Evolutionary conservation across 441 rosid genomes (phyloP), one percentile per base, ranked within the genome.

Genomic region (Manihot esculenta): DNA sequence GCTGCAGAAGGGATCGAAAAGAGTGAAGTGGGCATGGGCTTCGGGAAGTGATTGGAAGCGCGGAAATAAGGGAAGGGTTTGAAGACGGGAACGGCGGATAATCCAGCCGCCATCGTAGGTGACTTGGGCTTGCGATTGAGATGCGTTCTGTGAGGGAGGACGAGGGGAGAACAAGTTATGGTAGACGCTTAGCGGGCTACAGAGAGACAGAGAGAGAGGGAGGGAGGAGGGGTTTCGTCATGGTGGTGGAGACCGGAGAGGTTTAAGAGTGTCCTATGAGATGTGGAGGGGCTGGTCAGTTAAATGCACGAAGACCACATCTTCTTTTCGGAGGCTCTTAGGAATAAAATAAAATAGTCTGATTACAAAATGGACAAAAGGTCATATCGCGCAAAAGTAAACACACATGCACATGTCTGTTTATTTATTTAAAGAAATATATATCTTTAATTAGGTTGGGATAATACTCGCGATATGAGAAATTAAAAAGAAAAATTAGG

Each of bases 101-200:
- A 81, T 15, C 89, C 89, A 10, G 86, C 88, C 78, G 89, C 97
- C 99, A 94, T 94, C 50, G 75, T 18, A 50, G 50, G 14, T 15
- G 47, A 5, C 30, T 54, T 3, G 50, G 30, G 45, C 15, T 51
- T 6, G 20, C 44, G 15, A 47, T 45, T 5, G 59, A 51, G 60
- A 33, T 0, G 24, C 1, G 24, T 11, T 10, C 30, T 1, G 17
- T 12, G 10, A 7, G 8, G 62, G 18, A 15, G 71, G 14, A 6
- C 7, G 26, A 50, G 51, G 14, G 21, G 14, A 56, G 12, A 47
- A 49, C n/a, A 17, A 35, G 2, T 50, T 23, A n/a, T 1, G 45
- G 54, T 2, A 21, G 5, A 18, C 21, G n/a, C 20, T 3, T 1
- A 8, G 3, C 7, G 53, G 17, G 21, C 15, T 7, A 49, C 20